phyloP scores from a whole-genome alignment of 768 basidiomycete species.

The Suillus paluster region DNA sequence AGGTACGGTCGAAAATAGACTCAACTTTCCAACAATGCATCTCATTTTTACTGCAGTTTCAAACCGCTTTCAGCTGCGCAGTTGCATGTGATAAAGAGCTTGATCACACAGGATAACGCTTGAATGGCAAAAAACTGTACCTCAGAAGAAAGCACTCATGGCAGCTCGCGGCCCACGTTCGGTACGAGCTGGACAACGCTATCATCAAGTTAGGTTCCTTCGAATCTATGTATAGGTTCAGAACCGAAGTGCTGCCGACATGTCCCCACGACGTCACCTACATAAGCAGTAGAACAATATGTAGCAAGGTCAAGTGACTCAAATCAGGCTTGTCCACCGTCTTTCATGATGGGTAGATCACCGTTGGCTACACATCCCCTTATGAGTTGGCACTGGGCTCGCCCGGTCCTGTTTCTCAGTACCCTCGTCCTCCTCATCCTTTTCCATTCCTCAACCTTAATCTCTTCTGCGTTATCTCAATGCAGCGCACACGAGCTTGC shows the following conservation, averaged over 20 bases:
- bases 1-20: too few species aligned
- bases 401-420: not conserved
- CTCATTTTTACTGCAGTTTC: too few species aligned
- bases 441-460: not conserved
- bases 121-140: too few species aligned
- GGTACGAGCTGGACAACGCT: too few species aligned
- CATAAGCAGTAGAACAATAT: too few species aligned
- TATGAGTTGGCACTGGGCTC: not conserved
- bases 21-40: too few species aligned
- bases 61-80: too few species aligned
- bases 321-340: not conserved
- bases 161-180: too few species aligned
- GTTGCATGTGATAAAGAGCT: too few species aligned
- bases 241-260: not conserved
- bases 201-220: not conserved
- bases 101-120: too few species aligned
- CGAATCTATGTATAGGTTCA: not conserved
- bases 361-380: not conserved
- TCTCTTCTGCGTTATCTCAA: not conserved
- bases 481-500: slow-evolving; percentile 12
- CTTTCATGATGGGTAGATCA: slow-evolving; percentile 1
- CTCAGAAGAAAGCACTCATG: too few species aligned
- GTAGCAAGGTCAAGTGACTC: not conserved
- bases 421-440: not conserved
- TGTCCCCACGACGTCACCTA: not conserved